A percentile compares a stretch with the other conserved stretches of the same genome.
These are phyloP conservation scores for Prunus yedoensis DNA, from an alignment of 331 rosid genomes.

Conservation along the genomic window DNA sequence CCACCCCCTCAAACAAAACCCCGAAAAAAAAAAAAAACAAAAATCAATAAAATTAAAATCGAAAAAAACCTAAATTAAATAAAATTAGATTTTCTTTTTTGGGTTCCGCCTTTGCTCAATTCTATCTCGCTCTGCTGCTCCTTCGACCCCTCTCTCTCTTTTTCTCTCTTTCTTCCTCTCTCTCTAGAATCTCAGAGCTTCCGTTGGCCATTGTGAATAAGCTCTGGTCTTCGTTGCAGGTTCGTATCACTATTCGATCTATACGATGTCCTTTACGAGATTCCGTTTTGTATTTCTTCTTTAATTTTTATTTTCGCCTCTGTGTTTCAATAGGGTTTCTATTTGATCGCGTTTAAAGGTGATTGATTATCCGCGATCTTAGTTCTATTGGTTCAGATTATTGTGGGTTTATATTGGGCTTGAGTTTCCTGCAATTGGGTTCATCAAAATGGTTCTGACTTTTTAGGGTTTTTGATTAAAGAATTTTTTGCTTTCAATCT, in stretches of 20 bases:
- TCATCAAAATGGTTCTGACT: constrained; percentile 29
- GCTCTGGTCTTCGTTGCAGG: constrained; percentile 60
- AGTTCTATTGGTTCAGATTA: constrained; percentile 21
- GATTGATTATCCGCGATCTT: constrained; percentile 47
- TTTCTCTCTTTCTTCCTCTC: constrained; percentile 31
- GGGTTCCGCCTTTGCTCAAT: constrained; percentile 50
- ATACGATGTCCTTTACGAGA: constrained; percentile 23
- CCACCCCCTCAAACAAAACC: background rate
- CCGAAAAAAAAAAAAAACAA: background rate
- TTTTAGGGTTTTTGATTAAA: constrained; percentile 34
- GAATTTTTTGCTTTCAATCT: constrained; percentile 19
- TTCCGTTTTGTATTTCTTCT: constrained; percentile 1
- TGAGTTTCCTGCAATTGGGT: constrained; percentile 30
- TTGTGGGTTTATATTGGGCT: constrained; percentile 10
- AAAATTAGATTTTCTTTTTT: constrained; percentile 38
- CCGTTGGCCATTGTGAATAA: constrained; percentile 48
- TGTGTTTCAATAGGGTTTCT: constrained; percentile 34
- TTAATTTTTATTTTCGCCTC: background rate
- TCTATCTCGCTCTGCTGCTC: constrained; percentile 44
- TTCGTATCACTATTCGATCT: constrained; percentile 65
- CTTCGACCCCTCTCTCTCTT: constrained; percentile 30
- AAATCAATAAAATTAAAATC: background rate
- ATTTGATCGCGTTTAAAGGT: constrained; percentile 41
- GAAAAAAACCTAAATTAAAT: constrained; percentile 2
- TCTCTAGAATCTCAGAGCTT: constrained; percentile 66